Conservation (phyloP, 495 filamentous ascomycete genomes). For the Penicillium antarcticum region DNA sequence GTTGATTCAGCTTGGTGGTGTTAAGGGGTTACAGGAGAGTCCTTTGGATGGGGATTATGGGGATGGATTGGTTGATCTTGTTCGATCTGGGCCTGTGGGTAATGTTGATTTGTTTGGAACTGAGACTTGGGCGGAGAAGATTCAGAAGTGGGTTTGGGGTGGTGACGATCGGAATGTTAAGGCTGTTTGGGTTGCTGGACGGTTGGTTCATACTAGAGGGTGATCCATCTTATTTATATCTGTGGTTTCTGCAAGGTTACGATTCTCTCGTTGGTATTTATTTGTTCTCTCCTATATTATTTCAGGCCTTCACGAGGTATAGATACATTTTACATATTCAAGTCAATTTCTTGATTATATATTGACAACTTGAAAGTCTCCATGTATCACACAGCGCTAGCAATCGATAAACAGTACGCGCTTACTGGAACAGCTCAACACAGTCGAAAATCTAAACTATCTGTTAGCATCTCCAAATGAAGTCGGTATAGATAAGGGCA, state of each 20-base stretch:
- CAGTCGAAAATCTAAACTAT: conserved; percentile 51
- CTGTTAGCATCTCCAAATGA: neutral
- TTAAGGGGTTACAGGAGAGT: neutral
- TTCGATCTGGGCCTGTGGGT: conserved; percentile 16
- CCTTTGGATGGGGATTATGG: conserved; percentile 3
- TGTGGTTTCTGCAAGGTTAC: too few relatives aligned
- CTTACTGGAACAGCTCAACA: conserved; percentile 48
- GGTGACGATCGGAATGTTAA: conserved; percentile 84
- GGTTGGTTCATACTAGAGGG: conserved; percentile 61
- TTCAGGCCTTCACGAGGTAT: too few relatives aligned
- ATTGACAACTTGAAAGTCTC: too few relatives aligned
- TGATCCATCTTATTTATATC: too few relatives aligned
- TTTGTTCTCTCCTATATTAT: neutral
- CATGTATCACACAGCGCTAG: too few relatives aligned
- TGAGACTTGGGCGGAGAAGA: conserved; percentile 72
- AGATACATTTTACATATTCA: too few relatives aligned
- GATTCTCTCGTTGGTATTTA: too few relatives aligned
- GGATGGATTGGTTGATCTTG: conserved; percentile 3
- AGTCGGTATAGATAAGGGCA: neutral
- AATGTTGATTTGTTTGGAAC: conserved; percentile 77
- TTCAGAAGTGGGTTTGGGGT: conserved; percentile 90
- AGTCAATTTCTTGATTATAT: too few relatives aligned
- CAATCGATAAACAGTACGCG: too few relatives aligned
- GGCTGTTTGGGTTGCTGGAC: conserved; percentile 68
- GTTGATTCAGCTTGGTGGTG: conserved; percentile 60